Base-by-base conservation (phyloP, 2,329 filamentous ascomycete species). In the Dactylellina haptotyla region DNA sequence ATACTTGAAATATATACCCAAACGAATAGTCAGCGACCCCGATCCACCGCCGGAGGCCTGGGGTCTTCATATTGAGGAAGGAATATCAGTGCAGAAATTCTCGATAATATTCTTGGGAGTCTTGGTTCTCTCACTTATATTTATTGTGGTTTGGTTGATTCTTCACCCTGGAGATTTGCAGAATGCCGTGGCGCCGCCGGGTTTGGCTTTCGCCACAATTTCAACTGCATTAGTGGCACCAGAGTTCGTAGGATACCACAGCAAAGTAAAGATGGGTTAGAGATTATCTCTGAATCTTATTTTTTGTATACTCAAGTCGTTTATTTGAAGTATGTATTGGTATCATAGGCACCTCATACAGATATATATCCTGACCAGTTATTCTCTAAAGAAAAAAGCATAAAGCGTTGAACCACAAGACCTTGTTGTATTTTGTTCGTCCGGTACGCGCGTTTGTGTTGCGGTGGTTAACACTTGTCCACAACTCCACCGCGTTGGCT, bases 401-500 rank as follows among this genome's bases (percentile, higher is more conserved):
- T n/a, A 46, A 46, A 46, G 43, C 43, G 43, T 46, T 46, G 43
- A 20, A 46, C 18, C 14, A n/a, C n/a, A 41, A 16, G 37, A n/a
- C 37, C 37, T 23, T 54, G 64, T 69, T 62, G 57, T 30, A 57
- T 59, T 67, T 51, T 37, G 26, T 10, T 26, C 32, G 34, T 18
- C 1, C 9, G 32, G 16, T 14, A 37, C 20, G 3, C 25, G n/a
- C n/a, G 32, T 28, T 32, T 64, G 59, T 18, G 66, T 72, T 72
- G 66, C 26, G 1, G 58, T 64, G 58, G 45, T 72, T 72, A 72
- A 72, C 66, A 72, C 66, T 58, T 72, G 66, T 72, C 66, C 66
- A 72, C 66, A 72, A 64, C 58, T 64, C 58, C 53, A 67, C 63
- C 63, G 63, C 41, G 65, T 48, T 62, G 45, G 45, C 46, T 56